A percentile compares a stretch with the other conserved stretches of the same genome.
phyloP scores from a whole-genome alignment of 2,329 filamentous ascomycete species.

The Colletotrichum magnum region DNA sequence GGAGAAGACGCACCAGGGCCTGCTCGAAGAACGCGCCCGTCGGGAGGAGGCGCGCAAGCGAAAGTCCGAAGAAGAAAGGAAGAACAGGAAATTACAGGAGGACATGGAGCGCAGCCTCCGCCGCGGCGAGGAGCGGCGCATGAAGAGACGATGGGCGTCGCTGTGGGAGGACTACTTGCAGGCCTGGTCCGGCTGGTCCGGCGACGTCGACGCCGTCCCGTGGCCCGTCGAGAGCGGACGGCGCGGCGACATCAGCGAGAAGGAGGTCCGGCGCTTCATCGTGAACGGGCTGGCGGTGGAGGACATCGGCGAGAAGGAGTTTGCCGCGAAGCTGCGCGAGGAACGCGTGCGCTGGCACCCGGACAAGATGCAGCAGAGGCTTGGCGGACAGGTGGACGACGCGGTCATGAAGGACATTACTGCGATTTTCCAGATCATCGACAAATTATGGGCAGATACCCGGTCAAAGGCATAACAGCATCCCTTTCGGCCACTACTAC shows the following conservation, averaged over 20 bases:
- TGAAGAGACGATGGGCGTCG: slow-evolving; percentile 67
- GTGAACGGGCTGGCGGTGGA: slow-evolving; percentile 59
- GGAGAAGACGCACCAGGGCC: slow-evolving; percentile 90
- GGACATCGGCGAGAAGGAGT: slow-evolving; percentile 60
- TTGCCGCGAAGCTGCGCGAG: slow-evolving; percentile 74
- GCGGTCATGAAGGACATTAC: slow-evolving; percentile 85
- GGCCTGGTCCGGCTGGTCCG: slow-evolving; percentile 73
- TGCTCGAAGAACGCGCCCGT: slow-evolving; percentile 81
- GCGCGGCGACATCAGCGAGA: slow-evolving; percentile 68
- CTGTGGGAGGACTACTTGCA: slow-evolving; percentile 76
- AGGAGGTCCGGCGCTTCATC: slow-evolving; percentile 79
- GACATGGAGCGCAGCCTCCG: slow-evolving; percentile 79
- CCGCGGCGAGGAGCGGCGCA: slow-evolving; percentile 75
- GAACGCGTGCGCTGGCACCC: slow-evolving; percentile 97
- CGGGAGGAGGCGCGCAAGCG: slow-evolving; percentile 68
- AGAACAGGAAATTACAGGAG: slow-evolving; percentile 54
- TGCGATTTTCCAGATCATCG: slow-evolving; percentile 91
- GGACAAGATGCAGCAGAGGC: slow-evolving; percentile 94
- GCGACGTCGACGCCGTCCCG: slow-evolving; percentile 59
- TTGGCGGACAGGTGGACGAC: slow-evolving; percentile 80
- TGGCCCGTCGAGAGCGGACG: slow-evolving; percentile 82
- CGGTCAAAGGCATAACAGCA: slow-evolving; percentile 48
- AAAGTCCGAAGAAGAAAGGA: slow-evolving; percentile 65
- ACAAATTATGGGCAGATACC: slow-evolving; percentile 81
- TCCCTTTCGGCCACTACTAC: slow-evolving; percentile 14